Percentiles rank a stretch among this genome's conserved stretches.
These are phyloP conservation scores for Isabelozyma rhagii DNA, from an alignment of 805 yeast genomes.

Conservation along the genomic window DNA sequence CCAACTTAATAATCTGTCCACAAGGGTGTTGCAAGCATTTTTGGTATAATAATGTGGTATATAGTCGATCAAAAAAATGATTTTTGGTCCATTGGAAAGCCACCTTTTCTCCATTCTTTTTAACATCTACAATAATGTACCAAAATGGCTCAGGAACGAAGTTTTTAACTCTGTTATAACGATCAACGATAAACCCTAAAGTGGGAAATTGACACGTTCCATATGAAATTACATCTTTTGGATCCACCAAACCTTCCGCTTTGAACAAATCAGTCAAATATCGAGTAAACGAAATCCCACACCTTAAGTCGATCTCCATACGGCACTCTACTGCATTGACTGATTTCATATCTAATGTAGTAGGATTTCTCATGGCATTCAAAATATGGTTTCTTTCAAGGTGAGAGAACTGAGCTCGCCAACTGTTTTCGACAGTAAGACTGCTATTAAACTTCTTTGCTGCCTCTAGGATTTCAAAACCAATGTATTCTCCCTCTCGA, in stretches of 20 bases:
- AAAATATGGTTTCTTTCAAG: slow-evolving; percentile 71
- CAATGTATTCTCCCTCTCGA: slow-evolving; percentile 93
- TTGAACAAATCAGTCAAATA: slow-evolving; percentile 58
- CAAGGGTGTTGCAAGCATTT: slow-evolving; percentile 51
- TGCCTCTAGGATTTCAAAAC: slow-evolving; percentile 73
- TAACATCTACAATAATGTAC: slow-evolving; percentile 57
- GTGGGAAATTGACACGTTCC: slow-evolving; percentile 98
- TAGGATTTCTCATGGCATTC: slow-evolving; percentile 71
- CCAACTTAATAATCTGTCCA: slow-evolving; percentile 51
- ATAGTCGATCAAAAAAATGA: slow-evolving; percentile 68
- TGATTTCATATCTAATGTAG: slow-evolving; percentile 57
- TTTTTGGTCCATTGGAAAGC: slow-evolving; percentile 70
- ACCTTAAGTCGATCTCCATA: slow-evolving; percentile 80
- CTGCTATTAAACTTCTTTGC: slow-evolving; percentile 52
- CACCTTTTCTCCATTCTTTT: slow-evolving; percentile 38
- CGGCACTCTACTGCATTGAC: slow-evolving; percentile 86
- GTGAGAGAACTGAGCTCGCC: slow-evolving; percentile 86
- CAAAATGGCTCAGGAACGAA: slow-evolving; percentile 82
- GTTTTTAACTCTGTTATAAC: slow-evolving; percentile 69
- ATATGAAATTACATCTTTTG: slow-evolving; percentile 54
- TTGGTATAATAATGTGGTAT: slow-evolving; percentile 63
- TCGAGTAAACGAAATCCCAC: slow-evolving; percentile 88
- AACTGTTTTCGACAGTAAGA: slow-evolving; percentile 44
- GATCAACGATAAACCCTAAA: slow-evolving; percentile 90
- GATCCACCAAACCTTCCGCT: slow-evolving; percentile 27